Percentiles rank a stretch among this genome's conserved stretches.
These are phyloP conservation scores for Vitis rupestris DNA, from an alignment of 164 flowering plant species.

Conservation along the genomic window DNA sequence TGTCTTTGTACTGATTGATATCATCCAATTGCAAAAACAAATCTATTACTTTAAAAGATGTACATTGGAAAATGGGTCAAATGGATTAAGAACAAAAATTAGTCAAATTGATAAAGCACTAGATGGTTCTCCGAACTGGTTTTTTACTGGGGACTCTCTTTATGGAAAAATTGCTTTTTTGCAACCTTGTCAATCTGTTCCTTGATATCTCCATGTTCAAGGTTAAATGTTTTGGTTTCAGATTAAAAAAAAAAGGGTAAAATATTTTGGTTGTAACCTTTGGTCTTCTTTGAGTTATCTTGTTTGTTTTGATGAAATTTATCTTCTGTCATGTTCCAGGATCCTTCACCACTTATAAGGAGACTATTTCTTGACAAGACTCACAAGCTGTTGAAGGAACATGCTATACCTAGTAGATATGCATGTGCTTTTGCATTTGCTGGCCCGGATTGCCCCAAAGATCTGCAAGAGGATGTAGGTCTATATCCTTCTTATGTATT, in stretches of 20 bases:
- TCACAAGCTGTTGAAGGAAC: slow-evolving; percentile 62
- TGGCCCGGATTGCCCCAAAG: slow-evolving; percentile 47
- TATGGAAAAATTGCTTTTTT: too few relatives aligned
- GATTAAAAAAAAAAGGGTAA: too few relatives aligned
- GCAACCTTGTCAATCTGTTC: too few relatives aligned
- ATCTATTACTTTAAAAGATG: too few relatives aligned
- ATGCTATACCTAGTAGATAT: slow-evolving; percentile 62
- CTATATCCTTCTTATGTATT: not conserved
- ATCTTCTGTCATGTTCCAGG: slow-evolving; percentile 41
- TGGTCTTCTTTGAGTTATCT: not conserved
- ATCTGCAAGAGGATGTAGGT: slow-evolving; percentile 60
- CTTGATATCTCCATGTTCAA: too few relatives aligned
- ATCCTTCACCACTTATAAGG: slow-evolving; percentile 47
- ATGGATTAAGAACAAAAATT: too few relatives aligned
- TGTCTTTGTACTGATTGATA: not conserved
- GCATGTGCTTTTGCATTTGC: slow-evolving; percentile 85
- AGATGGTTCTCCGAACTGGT: too few relatives aligned
- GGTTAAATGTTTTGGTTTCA: not conserved
- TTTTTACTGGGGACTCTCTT: too few relatives aligned
- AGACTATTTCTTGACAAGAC: slow-evolving; percentile 56
- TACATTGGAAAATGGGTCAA: not conserved
- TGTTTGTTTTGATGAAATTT: slow-evolving; percentile 1
- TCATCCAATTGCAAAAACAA: not conserved
- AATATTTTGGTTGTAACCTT: not conserved
- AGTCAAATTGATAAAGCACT: too few relatives aligned